phyloP scores from a whole-genome alignment of 2,329 filamentous ascomycete species.

The Aspergillus sp. region DNA sequence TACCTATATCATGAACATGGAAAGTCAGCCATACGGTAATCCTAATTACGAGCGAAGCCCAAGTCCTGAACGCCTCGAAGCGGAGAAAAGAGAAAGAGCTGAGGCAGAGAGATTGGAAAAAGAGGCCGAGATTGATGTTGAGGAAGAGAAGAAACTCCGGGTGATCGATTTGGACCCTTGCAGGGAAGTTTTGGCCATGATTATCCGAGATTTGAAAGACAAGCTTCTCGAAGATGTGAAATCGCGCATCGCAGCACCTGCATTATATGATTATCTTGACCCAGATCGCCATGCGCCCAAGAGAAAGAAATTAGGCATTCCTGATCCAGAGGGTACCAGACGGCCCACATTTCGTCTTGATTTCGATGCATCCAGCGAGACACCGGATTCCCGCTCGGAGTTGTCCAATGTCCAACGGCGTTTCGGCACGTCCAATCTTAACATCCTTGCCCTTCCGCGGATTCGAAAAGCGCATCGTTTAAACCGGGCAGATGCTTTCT shows the following conservation, averaged over 20 bases:
- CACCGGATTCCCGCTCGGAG: slow-evolving; percentile 48
- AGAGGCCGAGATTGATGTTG: slow-evolving; percentile 74
- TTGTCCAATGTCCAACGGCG: slow-evolving; percentile 35
- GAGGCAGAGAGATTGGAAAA: slow-evolving; percentile 60
- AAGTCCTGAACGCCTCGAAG: slow-evolving; percentile 37
- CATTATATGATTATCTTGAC: slow-evolving; percentile 73
- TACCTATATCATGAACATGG: slow-evolving; percentile 89
- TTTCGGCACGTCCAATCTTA: slow-evolving; percentile 40
- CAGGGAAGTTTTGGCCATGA: slow-evolving; percentile 68
- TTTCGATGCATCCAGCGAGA: slow-evolving; percentile 55
- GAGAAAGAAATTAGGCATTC: slow-evolving; percentile 69
- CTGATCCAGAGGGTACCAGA: slow-evolving; percentile 59
- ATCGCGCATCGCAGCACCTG: slow-evolving; percentile 73
- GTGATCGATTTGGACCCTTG: slow-evolving; percentile 90
- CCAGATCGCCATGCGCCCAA: slow-evolving; percentile 74
- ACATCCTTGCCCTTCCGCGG: slow-evolving; percentile 60
- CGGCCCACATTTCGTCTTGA: slow-evolving; percentile 51
- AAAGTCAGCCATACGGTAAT: slow-evolving; percentile 64
- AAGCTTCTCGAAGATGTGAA: slow-evolving; percentile 86
- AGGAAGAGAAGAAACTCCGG: slow-evolving; percentile 82
- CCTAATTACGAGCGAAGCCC: slow-evolving; percentile 52
- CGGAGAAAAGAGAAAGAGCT: slow-evolving; percentile 52
- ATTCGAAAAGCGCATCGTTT: slow-evolving; percentile 62
- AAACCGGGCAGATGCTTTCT: slow-evolving; percentile 56
- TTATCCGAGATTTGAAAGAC: slow-evolving; percentile 73